Conservation (phyloP, 2,329 filamentous ascomycete genomes). For the Fusarium piperis region DNA sequence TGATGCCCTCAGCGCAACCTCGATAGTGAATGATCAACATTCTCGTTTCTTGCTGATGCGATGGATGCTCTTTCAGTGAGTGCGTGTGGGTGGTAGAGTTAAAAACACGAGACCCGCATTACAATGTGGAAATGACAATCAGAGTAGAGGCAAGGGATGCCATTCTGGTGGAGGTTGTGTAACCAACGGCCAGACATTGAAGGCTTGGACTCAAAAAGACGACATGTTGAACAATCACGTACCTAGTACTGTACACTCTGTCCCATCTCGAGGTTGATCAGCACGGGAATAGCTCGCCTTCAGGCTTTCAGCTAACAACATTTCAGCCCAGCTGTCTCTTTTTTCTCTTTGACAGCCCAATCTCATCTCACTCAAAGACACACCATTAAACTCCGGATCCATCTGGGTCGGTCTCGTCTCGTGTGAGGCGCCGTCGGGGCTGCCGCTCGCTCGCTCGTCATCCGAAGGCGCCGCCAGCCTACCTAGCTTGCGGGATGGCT, state of each 20-base stretch:
- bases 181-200: neutral
- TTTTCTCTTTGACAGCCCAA: neutral
- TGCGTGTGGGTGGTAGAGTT: conserved; percentile 13
- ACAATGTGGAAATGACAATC: neutral
- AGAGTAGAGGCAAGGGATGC: neutral
- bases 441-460: conserved; percentile 10
- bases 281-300: neutral
- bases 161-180: neutral
- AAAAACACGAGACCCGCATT: neutral
- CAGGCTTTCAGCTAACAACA: neutral
- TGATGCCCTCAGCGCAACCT: neutral
- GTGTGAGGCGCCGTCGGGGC: conserved; percentile 14
- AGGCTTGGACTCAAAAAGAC: too few species aligned
- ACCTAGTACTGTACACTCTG: neutral
- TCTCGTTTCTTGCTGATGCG: conserved; percentile 1
- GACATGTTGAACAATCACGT: neutral
- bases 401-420: conserved; percentile 20
- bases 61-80: neutral
- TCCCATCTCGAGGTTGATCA: neutral
- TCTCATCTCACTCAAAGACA: neutral
- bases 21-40: neutral
- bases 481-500: conserved; percentile 6
- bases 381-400: conserved; percentile 10
- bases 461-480: neutral
- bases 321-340: neutral